Percentiles rank a stretch among this genome's conserved stretches.
Conservation (phyloP, 345 rosid species). For the Jatropha curcas region DNA sequence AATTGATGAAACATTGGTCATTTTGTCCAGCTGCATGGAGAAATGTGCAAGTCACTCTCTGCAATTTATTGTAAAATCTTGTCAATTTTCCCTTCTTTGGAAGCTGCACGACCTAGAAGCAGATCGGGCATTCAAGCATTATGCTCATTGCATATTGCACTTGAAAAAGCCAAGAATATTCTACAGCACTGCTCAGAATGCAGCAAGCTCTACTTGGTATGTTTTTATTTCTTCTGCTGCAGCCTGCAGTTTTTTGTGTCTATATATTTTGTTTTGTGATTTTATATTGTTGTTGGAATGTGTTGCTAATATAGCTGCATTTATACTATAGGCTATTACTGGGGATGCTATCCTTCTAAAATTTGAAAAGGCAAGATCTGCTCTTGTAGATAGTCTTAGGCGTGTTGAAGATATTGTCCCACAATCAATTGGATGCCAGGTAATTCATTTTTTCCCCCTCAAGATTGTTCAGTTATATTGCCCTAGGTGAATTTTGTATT, state of each 20-base stretch:
- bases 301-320: constrained; percentile 13
- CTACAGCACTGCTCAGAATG: constrained; percentile 92
- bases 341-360: constrained; percentile 86
- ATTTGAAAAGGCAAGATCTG: constrained; percentile 72
- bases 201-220: constrained; percentile 91
- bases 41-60: constrained; percentile 77
- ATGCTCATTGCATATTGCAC: constrained; percentile 89
- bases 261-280: constrained; percentile 6
- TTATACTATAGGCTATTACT: constrained; percentile 75
- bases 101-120: constrained; percentile 97
- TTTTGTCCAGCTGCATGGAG: constrained; percentile 79
- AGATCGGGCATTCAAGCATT: constrained; percentile 95
- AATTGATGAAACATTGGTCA: constrained; percentile 7
- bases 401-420: constrained; percentile 95
- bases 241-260: neutral
- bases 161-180: constrained; percentile 80
- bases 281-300: neutral
- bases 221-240: constrained; percentile 12
- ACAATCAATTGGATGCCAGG: constrained; percentile 85
- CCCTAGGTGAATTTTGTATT: neutral
- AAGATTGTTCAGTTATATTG: neutral
- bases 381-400: constrained; percentile 81
- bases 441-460: constrained; percentile 16
- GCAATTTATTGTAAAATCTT: constrained; percentile 66
- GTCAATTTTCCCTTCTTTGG: constrained; percentile 81